A percentile compares a stretch with the other conserved stretches of the same genome.
phyloP scores from a whole-genome alignment of 805 yeast genomes.

The Sugiyamaella smithiae region DNA sequence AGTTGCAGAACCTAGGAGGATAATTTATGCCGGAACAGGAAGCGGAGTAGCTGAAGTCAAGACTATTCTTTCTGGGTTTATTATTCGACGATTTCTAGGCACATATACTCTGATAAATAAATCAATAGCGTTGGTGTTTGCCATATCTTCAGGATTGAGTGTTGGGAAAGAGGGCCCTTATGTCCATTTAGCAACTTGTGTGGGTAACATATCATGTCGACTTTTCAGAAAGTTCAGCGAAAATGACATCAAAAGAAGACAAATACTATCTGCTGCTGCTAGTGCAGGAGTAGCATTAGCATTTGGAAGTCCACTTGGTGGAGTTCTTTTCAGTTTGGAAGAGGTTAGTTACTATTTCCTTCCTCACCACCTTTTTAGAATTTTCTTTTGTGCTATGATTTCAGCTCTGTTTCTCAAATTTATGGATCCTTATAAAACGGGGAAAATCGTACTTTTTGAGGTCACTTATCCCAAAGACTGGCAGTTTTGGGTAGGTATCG shows the following conservation, averaged over 20 bases:
- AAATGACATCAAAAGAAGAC: constrained; percentile 51
- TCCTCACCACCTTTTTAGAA: constrained; percentile 51
- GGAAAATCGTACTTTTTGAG: constrained; percentile 55
- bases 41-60: constrained; percentile 63
- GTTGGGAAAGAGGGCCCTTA: constrained; percentile 63
- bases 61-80: constrained; percentile 57
- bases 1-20: constrained; percentile 13
- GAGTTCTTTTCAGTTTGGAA: constrained; percentile 54
- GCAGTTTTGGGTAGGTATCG: constrained; percentile 36
- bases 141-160: constrained; percentile 56
- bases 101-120: constrained; percentile 49
- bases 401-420: constrained; percentile 52
- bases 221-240: constrained; percentile 44
- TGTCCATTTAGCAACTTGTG: constrained; percentile 58
- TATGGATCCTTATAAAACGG: constrained; percentile 58
- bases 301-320: constrained; percentile 60
- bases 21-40: constrained; percentile 53
- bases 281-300: constrained; percentile 60
- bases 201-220: constrained; percentile 53
- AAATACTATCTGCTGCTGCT: constrained; percentile 54
- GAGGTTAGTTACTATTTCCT: constrained; percentile 57
- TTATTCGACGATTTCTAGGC: constrained; percentile 53
- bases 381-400: constrained; percentile 54
- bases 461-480: constrained; percentile 51
- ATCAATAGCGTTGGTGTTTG: constrained; percentile 46